Evolutionary conservation across 2,329 filamentous ascomycete genomes (phyloP).

Genomic region (Fusarium sp.): DNA sequence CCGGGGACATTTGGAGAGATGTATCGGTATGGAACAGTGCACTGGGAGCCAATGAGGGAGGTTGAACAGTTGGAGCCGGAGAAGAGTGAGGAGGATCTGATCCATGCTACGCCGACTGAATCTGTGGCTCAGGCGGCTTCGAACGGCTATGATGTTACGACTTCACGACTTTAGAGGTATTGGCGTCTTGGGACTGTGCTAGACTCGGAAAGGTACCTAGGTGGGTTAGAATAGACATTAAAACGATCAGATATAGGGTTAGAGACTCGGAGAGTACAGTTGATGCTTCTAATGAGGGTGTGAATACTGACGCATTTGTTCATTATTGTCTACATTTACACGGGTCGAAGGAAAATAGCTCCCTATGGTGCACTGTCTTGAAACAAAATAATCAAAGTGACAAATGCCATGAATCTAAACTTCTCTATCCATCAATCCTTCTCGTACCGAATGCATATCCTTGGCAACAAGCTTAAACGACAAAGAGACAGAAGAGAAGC

Average conservation of each 20-base stretch:
- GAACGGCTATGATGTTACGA: not conserved
- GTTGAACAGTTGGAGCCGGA: slow-evolving; percentile 44
- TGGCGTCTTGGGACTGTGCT: not conserved
- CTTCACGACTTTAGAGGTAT: not conserved
- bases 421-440: not conserved
- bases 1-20: slow-evolving; percentile 50
- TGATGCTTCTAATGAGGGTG: not conserved
- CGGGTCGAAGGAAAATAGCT: not conserved
- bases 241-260: not conserved
- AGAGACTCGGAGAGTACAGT: not conserved
- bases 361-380: too few relatives aligned
- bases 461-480: not conserved
- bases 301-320: not conserved
- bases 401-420: not conserved
- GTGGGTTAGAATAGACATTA: not conserved
- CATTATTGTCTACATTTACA: not conserved
- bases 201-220: not conserved
- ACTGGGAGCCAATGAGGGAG: slow-evolving; percentile 47
- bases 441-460: not conserved
- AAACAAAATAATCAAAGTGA: not conserved
- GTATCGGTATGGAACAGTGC: slow-evolving; percentile 50
- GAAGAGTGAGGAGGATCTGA: slow-evolving; percentile 32
- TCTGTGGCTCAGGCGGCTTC: not conserved
- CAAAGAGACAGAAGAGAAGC: not conserved
- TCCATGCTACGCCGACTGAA: slow-evolving; percentile 24